Conservation (phyloP, 106 monocot species). For the Apostasia shenzhenica region DNA sequence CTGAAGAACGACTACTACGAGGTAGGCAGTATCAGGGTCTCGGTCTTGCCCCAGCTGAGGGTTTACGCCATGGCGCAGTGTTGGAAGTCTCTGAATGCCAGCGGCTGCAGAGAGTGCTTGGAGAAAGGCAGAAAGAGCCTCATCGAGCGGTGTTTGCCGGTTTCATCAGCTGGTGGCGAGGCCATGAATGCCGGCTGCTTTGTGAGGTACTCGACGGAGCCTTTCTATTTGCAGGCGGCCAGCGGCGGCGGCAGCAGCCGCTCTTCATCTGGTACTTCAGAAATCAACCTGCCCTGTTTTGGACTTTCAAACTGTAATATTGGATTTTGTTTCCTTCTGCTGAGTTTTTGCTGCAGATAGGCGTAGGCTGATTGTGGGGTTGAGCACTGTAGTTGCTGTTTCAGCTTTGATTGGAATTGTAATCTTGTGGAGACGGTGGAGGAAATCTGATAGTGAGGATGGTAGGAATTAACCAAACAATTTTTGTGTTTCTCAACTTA, state of each 20-base stretch:
- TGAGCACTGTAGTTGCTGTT: too few relatives aligned
- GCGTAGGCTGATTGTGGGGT: too few relatives aligned
- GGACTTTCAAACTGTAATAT: neutral
- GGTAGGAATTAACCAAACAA: neutral
- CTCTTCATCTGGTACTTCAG: neutral
- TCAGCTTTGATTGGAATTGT: neutral
- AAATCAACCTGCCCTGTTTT: neutral
- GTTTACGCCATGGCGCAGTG: slow-evolving; percentile 54
- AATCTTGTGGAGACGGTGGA: slow-evolving; percentile 23
- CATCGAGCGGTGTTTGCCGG: slow-evolving; percentile 24
- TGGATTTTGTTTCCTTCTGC: neutral
- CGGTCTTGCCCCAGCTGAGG: neutral
- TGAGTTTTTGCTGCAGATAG: too few relatives aligned
- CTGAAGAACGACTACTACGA: neutral
- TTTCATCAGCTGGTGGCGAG: slow-evolving; percentile 33
- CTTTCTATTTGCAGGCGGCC: slow-evolving; percentile 24
- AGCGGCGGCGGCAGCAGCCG: neutral
- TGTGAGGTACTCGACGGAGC: slow-evolving; percentile 48
- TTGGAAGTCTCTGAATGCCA: slow-evolving; percentile 37
- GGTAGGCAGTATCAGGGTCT: neutral
- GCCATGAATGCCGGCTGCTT: slow-evolving; percentile 51
- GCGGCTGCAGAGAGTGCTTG: slow-evolving; percentile 34
- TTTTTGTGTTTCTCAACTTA: too few relatives aligned
- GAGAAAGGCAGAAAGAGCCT: slow-evolving; percentile 13
- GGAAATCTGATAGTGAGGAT: slow-evolving; percentile 12